These are phyloP conservation scores for Ciborinia camelliae DNA, from an alignment of 2,329 filamentous ascomycete species.

Conservation along the genomic window DNA sequence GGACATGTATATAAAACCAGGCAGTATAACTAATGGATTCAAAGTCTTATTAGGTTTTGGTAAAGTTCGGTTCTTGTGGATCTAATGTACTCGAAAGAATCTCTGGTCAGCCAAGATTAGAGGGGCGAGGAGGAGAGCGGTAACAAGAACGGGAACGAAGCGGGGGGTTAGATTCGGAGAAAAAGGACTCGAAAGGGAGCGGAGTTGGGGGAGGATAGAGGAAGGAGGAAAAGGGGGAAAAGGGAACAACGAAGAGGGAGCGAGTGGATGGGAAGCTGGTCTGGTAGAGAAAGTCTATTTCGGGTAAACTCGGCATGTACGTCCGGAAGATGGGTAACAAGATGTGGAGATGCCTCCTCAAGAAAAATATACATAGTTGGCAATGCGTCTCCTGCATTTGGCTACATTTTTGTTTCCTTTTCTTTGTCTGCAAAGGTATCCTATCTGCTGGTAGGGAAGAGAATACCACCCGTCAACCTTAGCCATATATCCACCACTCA, in stretches of 20 bases:
- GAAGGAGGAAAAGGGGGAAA: not conserved
- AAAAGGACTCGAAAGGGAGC: not conserved
- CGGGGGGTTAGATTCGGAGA: too few relatives aligned
- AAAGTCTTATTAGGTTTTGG: not conserved
- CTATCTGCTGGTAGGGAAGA: not conserved
- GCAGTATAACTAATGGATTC: not conserved
- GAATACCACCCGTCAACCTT: not conserved
- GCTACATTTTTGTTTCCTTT: not conserved
- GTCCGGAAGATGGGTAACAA: not conserved
- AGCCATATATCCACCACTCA: not conserved
- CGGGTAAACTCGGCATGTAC: not conserved
- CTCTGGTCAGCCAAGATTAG: not conserved
- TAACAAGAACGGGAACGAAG: not conserved
- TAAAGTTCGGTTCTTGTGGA: not conserved
- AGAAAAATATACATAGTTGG: conserved; percentile 5
- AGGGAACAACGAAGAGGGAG: not conserved
- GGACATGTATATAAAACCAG: too few relatives aligned
- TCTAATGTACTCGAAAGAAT: not conserved
- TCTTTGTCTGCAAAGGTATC: not conserved
- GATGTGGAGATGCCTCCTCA: conserved; percentile 10
- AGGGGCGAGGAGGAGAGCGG: not conserved
- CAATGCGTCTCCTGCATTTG: not conserved
- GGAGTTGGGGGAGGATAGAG: not conserved
- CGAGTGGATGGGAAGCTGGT: not conserved
- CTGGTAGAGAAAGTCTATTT: not conserved